Conservation (phyloP, 257 asterid genomes). For the Primulina eburnea region DNA sequence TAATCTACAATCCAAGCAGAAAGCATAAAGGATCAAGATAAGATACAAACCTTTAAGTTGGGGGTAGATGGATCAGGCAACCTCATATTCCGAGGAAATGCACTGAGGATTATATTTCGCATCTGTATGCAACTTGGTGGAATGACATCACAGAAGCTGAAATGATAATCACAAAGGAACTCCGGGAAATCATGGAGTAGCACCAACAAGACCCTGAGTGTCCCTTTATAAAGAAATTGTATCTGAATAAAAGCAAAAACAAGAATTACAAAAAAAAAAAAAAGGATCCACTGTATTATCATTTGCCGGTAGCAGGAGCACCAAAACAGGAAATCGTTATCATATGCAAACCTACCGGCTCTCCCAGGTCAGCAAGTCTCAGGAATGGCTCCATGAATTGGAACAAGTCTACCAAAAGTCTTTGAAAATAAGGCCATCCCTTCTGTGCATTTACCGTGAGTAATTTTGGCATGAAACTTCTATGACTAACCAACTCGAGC, state of each 20-base stretch:
- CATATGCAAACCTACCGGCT: constrained; percentile 56
- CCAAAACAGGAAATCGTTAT: constrained; percentile 1
- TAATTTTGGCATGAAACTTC: constrained; percentile 96
- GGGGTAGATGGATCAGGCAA: constrained; percentile 98
- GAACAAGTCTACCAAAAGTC: constrained; percentile 80
- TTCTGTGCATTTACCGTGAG: constrained; percentile 84
- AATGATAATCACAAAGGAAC: constrained; percentile 96
- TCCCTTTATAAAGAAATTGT: constrained; percentile 85
- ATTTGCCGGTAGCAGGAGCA: neutral
- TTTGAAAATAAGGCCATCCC: constrained; percentile 94
- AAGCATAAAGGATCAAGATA: neutral
- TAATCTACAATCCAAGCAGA: constrained; percentile 9
- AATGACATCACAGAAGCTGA: constrained; percentile 98
- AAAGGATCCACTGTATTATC: constrained; percentile 3
- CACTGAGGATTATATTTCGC: constrained; percentile 93
- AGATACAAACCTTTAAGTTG: constrained; percentile 62
- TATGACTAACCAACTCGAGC: constrained; percentile 94
- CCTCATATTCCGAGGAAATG: constrained; percentile 98
- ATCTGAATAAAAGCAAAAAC: constrained; percentile 39
- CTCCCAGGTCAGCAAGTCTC: constrained; percentile 89
- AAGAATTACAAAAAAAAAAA: constrained; percentile 19
- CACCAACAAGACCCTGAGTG: constrained; percentile 89
- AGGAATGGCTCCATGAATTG: constrained; percentile 97
- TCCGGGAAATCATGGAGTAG: constrained; percentile 98
- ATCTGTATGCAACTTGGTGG: constrained; percentile 98